Evolutionary conservation across 2,329 filamentous ascomycete genomes (phyloP), one percentile per base, ranked within the genome.

Genomic region (Fusarium scirpi): DNA sequence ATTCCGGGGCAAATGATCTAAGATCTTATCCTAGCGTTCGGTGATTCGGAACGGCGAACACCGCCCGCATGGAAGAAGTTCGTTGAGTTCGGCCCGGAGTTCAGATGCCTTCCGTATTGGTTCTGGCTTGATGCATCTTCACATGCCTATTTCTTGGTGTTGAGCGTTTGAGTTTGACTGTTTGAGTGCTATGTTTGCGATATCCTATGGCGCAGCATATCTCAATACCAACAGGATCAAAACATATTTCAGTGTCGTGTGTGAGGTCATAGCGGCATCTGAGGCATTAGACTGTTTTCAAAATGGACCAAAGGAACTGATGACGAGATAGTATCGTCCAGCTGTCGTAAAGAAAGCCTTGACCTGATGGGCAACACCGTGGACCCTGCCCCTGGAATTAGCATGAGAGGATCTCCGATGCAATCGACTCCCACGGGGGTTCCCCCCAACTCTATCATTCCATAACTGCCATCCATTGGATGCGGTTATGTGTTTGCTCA

Each of bases 1-100:
- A 74, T 79, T 75, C 77, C 76, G 76, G 75, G 76, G 74, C 67
- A 65, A 66, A 72, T 74, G 74, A 78, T 78, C 77, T 78, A 62
- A 78, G 77, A 78, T 78, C 77, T 77, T 69, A 71, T 71, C 72
- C 73, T 76, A 61, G 62, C 53, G 41, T 62, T 74, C 74, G 76
- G 74, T 77, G 77, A 65, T 75, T 76, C 76, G 74, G 76, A 71
- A 72, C 74, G 74, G 74, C 65, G 68, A 78, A 74, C 71, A 73
- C 74, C 75, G 75, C 66, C 57, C 22, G 58, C 61, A 58, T 69
- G 58, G 44, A 64, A 57, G 34, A 70, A 54, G 52, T 51, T 24
- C 44, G 58, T 70, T 56, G 40, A 58, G 48, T 71, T 65, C 67
- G 63, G 64, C 58, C 61, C 64, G 62, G 66, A 72, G 51, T 65